Evolutionary conservation across 2,329 filamentous ascomycete species (phyloP).

Genomic region (Fusarium buxicola): DNA sequence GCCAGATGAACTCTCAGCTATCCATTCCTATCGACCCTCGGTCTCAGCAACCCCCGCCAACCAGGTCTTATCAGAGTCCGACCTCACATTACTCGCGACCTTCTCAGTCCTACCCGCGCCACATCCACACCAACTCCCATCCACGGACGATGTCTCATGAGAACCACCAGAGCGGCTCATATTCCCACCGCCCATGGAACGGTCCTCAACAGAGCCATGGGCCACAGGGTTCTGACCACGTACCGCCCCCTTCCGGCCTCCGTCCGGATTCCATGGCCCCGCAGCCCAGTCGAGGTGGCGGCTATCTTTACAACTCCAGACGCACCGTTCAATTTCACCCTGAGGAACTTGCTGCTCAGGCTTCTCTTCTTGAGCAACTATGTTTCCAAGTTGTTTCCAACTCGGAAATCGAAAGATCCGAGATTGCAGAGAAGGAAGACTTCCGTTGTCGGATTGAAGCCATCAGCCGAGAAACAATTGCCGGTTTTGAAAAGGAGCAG

Average conservation of each 20-base stretch:
- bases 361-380: conserved; percentile 61
- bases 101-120: conserved; percentile 40
- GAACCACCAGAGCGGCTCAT: conserved; percentile 27
- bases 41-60: conserved; percentile 47
- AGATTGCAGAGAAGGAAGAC: conserved; percentile 76
- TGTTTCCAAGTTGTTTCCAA: conserved; percentile 59
- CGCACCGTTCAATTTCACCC: conserved; percentile 49
- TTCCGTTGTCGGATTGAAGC: conserved; percentile 75
- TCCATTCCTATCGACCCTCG: conserved; percentile 66
- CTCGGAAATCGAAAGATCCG: conserved; percentile 71
- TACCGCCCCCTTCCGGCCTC: conserved; percentile 9
- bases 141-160: conserved; percentile 28
- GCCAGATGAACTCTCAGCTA: conserved; percentile 71
- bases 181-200: conserved; percentile 39
- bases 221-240: conserved; percentile 46
- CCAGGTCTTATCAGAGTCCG: conserved; percentile 48
- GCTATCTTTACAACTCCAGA: conserved; percentile 39
- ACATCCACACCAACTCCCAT: conserved; percentile 39
- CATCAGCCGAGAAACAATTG: conserved; percentile 71
- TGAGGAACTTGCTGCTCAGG: conserved; percentile 63
- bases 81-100: conserved; percentile 44
- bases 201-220: conserved; percentile 28
- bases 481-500: conserved; percentile 60
- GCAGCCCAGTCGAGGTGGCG: conserved; percentile 27
- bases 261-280: conserved; percentile 13